Evolutionary conservation across 75 land plant genomes (phyloP).

Genomic region (Pinus albicaulis): DNA sequence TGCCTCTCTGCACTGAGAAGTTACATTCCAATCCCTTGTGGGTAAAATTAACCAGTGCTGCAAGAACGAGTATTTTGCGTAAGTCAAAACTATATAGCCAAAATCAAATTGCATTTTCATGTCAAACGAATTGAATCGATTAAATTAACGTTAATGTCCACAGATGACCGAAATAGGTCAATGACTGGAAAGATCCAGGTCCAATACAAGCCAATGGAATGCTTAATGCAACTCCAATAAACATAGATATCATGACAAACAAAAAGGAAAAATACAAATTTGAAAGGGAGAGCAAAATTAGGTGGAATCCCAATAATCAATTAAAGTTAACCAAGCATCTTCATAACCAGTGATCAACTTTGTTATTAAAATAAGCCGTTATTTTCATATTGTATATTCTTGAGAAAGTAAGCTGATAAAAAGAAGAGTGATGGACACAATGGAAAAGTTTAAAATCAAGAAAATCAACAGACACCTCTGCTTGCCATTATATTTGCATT

Average conservation of each 20-base stretch:
- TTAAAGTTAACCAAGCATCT: too few relatives aligned
- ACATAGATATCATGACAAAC: too few relatives aligned
- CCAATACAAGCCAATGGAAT: too few relatives aligned
- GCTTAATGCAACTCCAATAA: too few relatives aligned
- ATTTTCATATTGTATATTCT: neutral
- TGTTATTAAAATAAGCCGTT: neutral
- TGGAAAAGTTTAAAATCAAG: neutral
- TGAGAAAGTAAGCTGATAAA: neutral
- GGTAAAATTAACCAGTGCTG: neutral
- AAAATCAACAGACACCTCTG: constrained; percentile 1
- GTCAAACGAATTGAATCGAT: neutral
- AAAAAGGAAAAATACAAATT: too few relatives aligned
- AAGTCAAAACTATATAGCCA: neutral
- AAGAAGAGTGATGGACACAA: neutral
- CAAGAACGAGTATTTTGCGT: neutral
- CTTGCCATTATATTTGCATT: constrained; percentile 2
- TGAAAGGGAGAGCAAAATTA: too few relatives aligned
- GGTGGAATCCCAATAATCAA: neutral
- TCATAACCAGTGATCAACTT: too few relatives aligned
- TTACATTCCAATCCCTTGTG: constrained; percentile 4
- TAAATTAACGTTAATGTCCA: too few relatives aligned
- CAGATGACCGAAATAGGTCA: too few relatives aligned
- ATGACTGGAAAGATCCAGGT: too few relatives aligned
- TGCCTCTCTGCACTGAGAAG: neutral
- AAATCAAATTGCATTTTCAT: neutral